Conservation (phyloP, 306 rosid genomes). For the Pterocarpus macrocarpus region DNA sequence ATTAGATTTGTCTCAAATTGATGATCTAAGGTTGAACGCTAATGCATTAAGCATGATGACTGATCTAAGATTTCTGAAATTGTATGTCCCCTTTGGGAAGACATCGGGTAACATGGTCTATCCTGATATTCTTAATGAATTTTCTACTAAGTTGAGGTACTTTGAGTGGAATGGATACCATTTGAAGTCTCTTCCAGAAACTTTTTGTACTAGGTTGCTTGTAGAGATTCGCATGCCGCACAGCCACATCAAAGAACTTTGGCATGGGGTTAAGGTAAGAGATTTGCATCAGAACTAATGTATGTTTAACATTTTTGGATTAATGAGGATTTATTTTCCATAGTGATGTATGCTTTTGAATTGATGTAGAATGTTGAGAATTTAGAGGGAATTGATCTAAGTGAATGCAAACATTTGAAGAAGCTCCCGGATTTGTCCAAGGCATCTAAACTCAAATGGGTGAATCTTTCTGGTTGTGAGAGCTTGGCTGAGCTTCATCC, state of each 20-base stretch:
- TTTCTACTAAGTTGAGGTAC: slow-evolving; percentile 4
- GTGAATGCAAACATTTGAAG: not conserved
- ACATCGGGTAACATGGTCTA: not conserved
- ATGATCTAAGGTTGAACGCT: not conserved
- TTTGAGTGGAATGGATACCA: slow-evolving; percentile 5
- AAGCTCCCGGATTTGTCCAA: not conserved
- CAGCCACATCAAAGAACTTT: slow-evolving; percentile 16
- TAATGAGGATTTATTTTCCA: no score
- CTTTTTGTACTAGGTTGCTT: not conserved
- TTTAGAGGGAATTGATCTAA: not conserved
- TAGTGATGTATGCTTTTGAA: not conserved
- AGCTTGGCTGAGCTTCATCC: not conserved
- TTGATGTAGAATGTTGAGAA: slow-evolving; percentile 5
- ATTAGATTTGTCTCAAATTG: not conserved
- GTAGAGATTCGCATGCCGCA: slow-evolving; percentile 2
- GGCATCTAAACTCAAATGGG: not conserved
- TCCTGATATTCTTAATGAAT: not conserved
- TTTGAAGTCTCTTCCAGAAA: slow-evolving; percentile 1
- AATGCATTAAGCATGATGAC: not conserved
- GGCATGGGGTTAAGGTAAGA: slow-evolving; percentile 12
- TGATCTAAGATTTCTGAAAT: not conserved
- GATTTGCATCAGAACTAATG: not conserved
- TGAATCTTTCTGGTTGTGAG: not conserved
- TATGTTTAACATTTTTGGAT: not conserved
- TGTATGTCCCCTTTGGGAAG: not conserved